These are phyloP conservation scores for Kernera saxatilis DNA, from an alignment of 345 rosid species.

Conservation along the genomic window DNA sequence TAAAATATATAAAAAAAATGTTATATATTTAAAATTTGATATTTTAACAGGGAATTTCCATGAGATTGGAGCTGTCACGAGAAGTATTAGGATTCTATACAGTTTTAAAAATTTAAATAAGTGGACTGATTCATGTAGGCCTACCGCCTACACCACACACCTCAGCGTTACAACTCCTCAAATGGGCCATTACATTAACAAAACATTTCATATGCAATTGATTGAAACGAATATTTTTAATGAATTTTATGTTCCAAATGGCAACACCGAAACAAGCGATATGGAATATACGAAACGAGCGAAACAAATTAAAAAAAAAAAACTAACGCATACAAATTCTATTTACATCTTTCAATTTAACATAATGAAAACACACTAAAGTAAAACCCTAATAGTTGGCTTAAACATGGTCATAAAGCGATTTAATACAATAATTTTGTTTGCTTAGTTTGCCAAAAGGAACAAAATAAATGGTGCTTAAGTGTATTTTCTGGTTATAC, in stretches of 20 bases:
- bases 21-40: not conserved
- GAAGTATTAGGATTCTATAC: not conserved
- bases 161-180: constrained; percentile 17
- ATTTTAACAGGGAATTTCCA: constrained; percentile 11
- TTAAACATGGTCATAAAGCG: too few species aligned
- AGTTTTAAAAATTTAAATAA: not conserved
- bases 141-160: constrained; percentile 3
- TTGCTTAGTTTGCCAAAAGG: too few species aligned
- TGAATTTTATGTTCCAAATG: not conserved
- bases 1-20: not conserved
- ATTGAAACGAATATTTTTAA: not conserved
- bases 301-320: not conserved
- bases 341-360: too few species aligned
- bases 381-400: too few species aligned
- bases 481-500: too few species aligned
- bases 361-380: too few species aligned
- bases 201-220: not conserved
- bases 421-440: too few species aligned
- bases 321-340: too few species aligned
- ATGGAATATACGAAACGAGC: not conserved
- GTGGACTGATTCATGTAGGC: constrained; percentile 14
- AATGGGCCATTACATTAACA: not conserved
- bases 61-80: constrained; percentile 22
- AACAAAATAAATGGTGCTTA: too few species aligned
- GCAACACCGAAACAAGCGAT: not conserved